Evolutionary conservation across 106 monocot species (phyloP).

Genomic region (Iris macrosiphon): DNA sequence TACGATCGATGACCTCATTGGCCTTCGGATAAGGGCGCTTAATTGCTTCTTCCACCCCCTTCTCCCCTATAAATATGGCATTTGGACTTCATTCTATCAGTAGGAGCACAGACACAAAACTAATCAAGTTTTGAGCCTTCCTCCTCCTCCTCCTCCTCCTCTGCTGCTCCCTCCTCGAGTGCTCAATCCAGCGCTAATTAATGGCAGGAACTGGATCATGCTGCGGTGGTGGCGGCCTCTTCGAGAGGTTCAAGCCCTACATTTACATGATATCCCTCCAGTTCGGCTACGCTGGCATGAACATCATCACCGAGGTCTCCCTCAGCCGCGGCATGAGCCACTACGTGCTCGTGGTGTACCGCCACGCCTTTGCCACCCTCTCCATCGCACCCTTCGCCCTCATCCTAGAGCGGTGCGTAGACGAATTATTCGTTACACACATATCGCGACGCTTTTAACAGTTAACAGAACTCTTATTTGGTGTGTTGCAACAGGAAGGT

Average conservation of each 20-base stretch:
- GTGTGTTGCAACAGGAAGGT: conserved; percentile 30
- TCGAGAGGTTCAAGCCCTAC: conserved; percentile 4
- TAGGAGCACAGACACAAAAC: too few species aligned
- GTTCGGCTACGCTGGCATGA: conserved; percentile 62
- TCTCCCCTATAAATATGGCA: too few species aligned
- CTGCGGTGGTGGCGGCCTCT: too few species aligned
- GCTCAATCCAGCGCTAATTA: too few species aligned
- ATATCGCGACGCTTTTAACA: not conserved
- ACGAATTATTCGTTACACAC: not conserved
- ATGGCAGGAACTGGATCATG: conserved; percentile 2
- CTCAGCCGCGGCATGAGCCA: conserved; percentile 47
- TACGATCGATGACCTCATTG: too few species aligned
- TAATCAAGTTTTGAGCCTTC: too few species aligned
- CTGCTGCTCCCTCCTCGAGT: too few species aligned
- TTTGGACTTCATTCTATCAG: too few species aligned
- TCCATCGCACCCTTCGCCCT: conserved; percentile 53
- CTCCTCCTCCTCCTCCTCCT: too few species aligned
- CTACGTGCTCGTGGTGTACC: conserved; percentile 49
- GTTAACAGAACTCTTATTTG: not conserved
- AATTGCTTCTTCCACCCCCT: too few species aligned
- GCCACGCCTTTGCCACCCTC: conserved; percentile 51
- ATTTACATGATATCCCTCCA: conserved; percentile 43
- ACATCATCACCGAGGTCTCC: conserved; percentile 45
- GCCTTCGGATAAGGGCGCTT: too few species aligned
- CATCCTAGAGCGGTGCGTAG: conserved; percentile 35